Evolutionary conservation across 768 basidiomycete genomes (phyloP), one percentile per base, ranked within the genome.

Genomic region (Xerocomellus amylosporus): DNA sequence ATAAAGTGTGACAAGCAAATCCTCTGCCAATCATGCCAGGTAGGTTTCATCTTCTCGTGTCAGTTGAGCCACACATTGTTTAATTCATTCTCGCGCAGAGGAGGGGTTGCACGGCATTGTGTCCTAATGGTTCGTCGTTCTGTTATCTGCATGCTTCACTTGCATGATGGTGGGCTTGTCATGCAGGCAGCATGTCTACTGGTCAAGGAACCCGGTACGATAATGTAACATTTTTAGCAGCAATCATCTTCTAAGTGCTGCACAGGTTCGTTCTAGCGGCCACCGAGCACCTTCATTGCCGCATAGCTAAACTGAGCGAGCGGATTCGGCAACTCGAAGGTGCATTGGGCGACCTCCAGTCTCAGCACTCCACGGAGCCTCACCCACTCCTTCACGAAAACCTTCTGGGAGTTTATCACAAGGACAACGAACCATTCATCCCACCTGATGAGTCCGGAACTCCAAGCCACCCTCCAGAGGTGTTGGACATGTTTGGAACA

Each of bases 1-100:
- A 88, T 90, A 68, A 88, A 87, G 66, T 90, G 87, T 74, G 86
- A 88, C 79, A 89, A 88, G 75, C 80, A 86, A 59, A 85, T 88
- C 51, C 88, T 87, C 10, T 89, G 87, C 65, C 85, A 87, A 66
- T 87, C 86, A 1, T 88, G 87, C 66, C 82, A 83, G 75, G 86
- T 84, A 65, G 39, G 74, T 68, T 33, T 54, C 12, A 8, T 28
- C 15, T 48, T 20, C 36, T 20, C 34, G 26, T 30, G 22, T 49
- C 42, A 5, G 34, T 47, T 12, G 30, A 20, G 54, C 34, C 41
- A 49, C 44, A 30, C 31, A 10, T 58, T 15, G 14, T 47, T 20
- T 26, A 53, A 17, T 45, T 45, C 36, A 24, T 46, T 51, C 44
- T 37, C 56, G 46, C 56, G 44, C 51, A 86, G 81, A 72, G 87